These are phyloP conservation scores for Magnusiomyces magnusii DNA, from an alignment of 1,139 yeast genomes.

Conservation along the genomic window DNA sequence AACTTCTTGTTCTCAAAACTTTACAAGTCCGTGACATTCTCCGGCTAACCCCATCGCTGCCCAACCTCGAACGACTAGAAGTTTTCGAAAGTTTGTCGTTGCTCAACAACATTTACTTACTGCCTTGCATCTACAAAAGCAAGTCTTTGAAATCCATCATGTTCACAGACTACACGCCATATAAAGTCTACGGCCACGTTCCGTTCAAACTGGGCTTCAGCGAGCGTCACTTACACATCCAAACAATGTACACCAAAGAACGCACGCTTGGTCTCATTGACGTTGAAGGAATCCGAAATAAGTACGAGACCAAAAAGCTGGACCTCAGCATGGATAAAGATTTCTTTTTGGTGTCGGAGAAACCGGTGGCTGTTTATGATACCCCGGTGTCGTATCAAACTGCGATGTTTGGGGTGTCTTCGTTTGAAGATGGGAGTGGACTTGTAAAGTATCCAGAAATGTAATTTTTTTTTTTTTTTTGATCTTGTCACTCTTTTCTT, in stretches of 20 bases:
- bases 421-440: too few relatives aligned
- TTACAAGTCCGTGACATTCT: neutral
- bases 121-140: neutral
- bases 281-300: neutral
- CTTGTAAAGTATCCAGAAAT: too few relatives aligned
- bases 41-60: neutral
- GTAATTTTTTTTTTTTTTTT: too few relatives aligned
- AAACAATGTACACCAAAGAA: neutral
- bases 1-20: neutral
- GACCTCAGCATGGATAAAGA: neutral
- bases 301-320: neutral
- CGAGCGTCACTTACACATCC: neutral
- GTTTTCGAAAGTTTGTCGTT: neutral
- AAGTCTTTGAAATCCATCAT: neutral
- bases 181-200: neutral
- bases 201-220: neutral
- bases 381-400: neutral
- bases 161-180: neutral
- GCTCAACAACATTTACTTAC: neutral
- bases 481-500: too few relatives aligned
- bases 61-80: neutral
- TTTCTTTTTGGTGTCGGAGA: neutral
- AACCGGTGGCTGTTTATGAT: neutral
- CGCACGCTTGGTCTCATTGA: neutral
- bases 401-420: too few relatives aligned